These are phyloP conservation scores for Ustilago cynodontis DNA, from an alignment of 1,284 basidiomycete species.

Conservation along the genomic window DNA sequence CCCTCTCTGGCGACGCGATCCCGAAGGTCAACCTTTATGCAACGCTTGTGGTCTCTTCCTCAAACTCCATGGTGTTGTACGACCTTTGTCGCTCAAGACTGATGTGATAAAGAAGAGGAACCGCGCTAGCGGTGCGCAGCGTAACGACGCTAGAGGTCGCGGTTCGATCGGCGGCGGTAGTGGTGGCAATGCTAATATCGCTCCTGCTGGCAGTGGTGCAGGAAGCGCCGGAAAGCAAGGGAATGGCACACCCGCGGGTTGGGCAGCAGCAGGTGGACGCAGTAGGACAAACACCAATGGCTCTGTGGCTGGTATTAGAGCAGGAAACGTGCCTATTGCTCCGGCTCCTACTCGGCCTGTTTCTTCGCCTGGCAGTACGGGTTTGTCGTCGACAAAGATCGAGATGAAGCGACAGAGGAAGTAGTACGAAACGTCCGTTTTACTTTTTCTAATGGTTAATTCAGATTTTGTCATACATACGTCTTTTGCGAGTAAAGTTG, in stretches of 20 bases:
- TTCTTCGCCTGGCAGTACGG: constrained; percentile 44
- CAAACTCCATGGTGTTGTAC: constrained; percentile 94
- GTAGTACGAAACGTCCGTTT: constrained; percentile 10
- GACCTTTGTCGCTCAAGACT: constrained; percentile 92
- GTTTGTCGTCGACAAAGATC: constrained; percentile 28
- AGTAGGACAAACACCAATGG: constrained; percentile 36
- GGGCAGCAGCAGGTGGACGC: neutral
- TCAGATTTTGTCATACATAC: neutral
- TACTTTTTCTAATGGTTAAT: constrained; percentile 8
- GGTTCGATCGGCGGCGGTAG: constrained; percentile 16
- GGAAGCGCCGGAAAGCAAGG: constrained; percentile 20
- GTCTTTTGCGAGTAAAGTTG: neutral
- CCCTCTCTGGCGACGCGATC: constrained; percentile 92
- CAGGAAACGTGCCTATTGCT: constrained; percentile 51
- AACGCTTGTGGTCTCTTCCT: constrained; percentile 72
- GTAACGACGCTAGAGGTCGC: constrained; percentile 30
- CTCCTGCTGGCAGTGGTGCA: constrained; percentile 23
- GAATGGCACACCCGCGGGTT: neutral
- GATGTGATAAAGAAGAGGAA: constrained; percentile 95
- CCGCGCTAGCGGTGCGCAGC: constrained; percentile 53
- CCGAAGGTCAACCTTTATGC: constrained; percentile 90
- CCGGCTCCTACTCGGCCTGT: constrained; percentile 49
- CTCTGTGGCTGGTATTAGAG: constrained; percentile 41
- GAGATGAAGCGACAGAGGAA: constrained; percentile 54
- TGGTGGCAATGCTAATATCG: constrained; percentile 28